Conservation (phyloP, 192 early-diverging fungal species). For the Irineochytrium annulatum region DNA sequence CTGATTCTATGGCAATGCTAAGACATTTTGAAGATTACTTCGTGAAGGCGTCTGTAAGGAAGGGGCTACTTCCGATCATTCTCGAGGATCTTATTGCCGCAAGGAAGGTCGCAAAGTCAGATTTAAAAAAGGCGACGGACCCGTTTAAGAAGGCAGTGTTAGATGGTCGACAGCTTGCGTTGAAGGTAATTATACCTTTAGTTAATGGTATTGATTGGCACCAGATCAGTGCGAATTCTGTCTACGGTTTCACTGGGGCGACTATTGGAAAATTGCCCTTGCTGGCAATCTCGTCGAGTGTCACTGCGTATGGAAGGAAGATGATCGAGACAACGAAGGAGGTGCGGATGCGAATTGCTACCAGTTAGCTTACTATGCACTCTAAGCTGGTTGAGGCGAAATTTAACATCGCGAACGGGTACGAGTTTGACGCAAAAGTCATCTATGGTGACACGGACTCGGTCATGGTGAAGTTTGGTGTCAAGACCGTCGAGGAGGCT, state of each 20-base stretch:
- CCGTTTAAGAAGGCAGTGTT: constrained; percentile 91
- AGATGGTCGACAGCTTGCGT: constrained; percentile 92
- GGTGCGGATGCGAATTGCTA: constrained; percentile 21
- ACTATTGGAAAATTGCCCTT: constrained; percentile 88
- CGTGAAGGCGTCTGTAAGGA: constrained; percentile 65
- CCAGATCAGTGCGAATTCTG: constrained; percentile 72
- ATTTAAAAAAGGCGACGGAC: constrained; percentile 95
- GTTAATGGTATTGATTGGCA: constrained; percentile 2
- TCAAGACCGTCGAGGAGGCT: constrained; percentile 67
- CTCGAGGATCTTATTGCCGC: constrained; percentile 83
- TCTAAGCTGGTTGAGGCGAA: constrained; percentile 68
- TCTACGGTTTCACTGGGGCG: constrained; percentile 96
- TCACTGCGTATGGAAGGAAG: constrained; percentile 89
- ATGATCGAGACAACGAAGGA: constrained; percentile 92
- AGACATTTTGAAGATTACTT: constrained; percentile 63
- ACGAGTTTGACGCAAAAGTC: constrained; percentile 79
- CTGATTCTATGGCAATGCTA: background rate
- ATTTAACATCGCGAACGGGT: constrained; percentile 83
- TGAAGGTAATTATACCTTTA: constrained; percentile 62
- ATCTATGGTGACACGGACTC: constrained; percentile 99
- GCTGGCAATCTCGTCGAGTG: constrained; percentile 87
- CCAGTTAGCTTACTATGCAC: background rate
- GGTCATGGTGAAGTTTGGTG: constrained; percentile 98
- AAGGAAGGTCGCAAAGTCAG: constrained; percentile 87
- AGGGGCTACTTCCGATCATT: constrained; percentile 85